These are phyloP conservation scores for Didymellaceae sp. DNA, from an alignment of 2,329 filamentous ascomycete species.

Conservation along the genomic window DNA sequence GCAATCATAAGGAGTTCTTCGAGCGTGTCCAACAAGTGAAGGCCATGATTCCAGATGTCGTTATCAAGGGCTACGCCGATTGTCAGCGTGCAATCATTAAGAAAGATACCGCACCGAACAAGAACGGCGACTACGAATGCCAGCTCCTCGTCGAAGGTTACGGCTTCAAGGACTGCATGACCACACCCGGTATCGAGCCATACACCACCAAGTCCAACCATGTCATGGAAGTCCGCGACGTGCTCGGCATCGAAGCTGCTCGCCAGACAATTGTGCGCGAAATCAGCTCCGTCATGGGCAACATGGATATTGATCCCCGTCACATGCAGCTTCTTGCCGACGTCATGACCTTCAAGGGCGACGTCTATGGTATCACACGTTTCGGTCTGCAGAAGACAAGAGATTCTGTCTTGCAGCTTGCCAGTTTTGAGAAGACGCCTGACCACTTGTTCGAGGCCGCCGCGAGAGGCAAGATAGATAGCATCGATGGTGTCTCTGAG, in stretches of 20 bases:
- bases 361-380: constrained; percentile 93
- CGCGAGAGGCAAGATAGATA: constrained; percentile 87
- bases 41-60: constrained; percentile 78
- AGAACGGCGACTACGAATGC: constrained; percentile 65
- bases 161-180: constrained; percentile 87
- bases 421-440: constrained; percentile 96
- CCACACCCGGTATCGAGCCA: constrained; percentile 87
- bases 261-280: constrained; percentile 87
- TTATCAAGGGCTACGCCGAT: constrained; percentile 88
- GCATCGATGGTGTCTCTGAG: constrained; percentile 91
- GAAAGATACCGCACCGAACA: constrained; percentile 71
- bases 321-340: constrained; percentile 98
- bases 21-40: constrained; percentile 85
- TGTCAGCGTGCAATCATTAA: constrained; percentile 88
- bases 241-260: constrained; percentile 94
- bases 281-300: constrained; percentile 86
- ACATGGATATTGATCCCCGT: constrained; percentile 94
- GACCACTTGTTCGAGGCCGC: constrained; percentile 97
- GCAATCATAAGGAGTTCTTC: constrained; percentile 67
- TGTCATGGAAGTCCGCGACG: constrained; percentile 85
- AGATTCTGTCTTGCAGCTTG: constrained; percentile 90
- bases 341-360: constrained; percentile 99
- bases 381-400: constrained; percentile 97
- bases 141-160: constrained; percentile 87
- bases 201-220: constrained; percentile 78